Conservation (phyloP, 306 rosid genomes). For the Cucumis hystrix region DNA sequence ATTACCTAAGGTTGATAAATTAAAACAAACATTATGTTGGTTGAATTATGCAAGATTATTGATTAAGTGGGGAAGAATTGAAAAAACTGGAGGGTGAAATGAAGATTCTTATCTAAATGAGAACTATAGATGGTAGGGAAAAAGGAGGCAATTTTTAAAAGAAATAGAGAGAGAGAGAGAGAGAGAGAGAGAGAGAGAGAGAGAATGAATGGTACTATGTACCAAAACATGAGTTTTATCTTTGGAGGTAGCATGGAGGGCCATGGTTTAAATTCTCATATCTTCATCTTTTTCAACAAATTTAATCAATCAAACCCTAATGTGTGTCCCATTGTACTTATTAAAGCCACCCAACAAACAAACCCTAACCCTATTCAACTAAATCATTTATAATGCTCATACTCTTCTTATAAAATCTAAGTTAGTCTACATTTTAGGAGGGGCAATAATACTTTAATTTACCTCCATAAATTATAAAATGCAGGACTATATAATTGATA, state of each 20-base stretch:
- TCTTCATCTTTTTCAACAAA: background rate
- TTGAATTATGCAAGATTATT: too few species aligned
- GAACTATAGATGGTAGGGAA: constrained; percentile 1
- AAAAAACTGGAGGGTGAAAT: background rate
- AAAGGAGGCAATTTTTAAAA: background rate
- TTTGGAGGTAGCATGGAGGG: background rate
- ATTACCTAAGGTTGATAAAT: too few species aligned
- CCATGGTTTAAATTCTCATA: background rate
- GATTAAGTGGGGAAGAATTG: background rate
- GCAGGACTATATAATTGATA: too few species aligned
- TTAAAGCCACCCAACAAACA: background rate
- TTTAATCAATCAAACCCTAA: background rate
- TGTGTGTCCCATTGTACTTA: background rate
- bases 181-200: too few species aligned
- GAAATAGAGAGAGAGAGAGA: too few species aligned
- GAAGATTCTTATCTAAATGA: background rate
- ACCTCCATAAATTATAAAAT: too few species aligned
- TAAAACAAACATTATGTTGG: too few species aligned
- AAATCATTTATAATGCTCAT: too few species aligned
- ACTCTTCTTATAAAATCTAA: too few species aligned
- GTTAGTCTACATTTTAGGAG: too few species aligned
- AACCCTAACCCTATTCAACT: background rate
- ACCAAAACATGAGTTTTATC: background rate
- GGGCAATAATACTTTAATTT: too few species aligned
- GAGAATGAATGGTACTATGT: background rate